Evolutionary conservation across 768 basidiomycete genomes (phyloP).

Genomic region (Pulveroboletus sp.): DNA sequence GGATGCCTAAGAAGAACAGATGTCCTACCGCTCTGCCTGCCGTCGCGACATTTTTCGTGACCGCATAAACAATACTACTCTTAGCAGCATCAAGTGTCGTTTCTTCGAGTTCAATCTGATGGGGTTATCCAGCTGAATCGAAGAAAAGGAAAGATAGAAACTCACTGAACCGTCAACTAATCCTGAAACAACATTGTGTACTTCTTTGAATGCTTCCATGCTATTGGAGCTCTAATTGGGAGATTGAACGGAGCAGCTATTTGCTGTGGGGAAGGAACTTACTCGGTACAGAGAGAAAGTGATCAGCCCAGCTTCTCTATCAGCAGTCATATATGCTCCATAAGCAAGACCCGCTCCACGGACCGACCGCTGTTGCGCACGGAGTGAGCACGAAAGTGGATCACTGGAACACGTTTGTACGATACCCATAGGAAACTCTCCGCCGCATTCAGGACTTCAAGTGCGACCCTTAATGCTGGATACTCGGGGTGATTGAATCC

Average conservation of each 20-base stretch:
- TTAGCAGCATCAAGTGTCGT: slow-evolving; percentile 87
- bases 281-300: slow-evolving; percentile 78
- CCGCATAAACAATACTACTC: slow-evolving; percentile 83
- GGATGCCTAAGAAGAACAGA: neutral
- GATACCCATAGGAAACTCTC: slow-evolving; percentile 93
- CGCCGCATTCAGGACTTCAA: slow-evolving; percentile 85
- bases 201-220: slow-evolving; percentile 77
- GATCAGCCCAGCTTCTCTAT: slow-evolving; percentile 74
- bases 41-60: slow-evolving; percentile 79
- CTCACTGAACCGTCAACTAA: slow-evolving; percentile 80
- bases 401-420: neutral
- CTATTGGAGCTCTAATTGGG: slow-evolving; percentile 69
- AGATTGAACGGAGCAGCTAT: neutral
- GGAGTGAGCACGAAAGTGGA: slow-evolving; percentile 5
- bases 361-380: slow-evolving; percentile 66
- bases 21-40: slow-evolving; percentile 76
- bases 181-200: slow-evolving; percentile 68
- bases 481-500: slow-evolving; percentile 82
- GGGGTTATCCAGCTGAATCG: neutral
- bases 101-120: slow-evolving; percentile 73
- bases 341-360: slow-evolving; percentile 95
- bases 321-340: slow-evolving; percentile 72
- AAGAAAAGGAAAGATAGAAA: slow-evolving; percentile 1
- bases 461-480: slow-evolving; percentile 79
- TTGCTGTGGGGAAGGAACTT: slow-evolving; percentile 25